phyloP scores from a whole-genome alignment of 805 yeast species.

The Cephaloascus albidus region DNA sequence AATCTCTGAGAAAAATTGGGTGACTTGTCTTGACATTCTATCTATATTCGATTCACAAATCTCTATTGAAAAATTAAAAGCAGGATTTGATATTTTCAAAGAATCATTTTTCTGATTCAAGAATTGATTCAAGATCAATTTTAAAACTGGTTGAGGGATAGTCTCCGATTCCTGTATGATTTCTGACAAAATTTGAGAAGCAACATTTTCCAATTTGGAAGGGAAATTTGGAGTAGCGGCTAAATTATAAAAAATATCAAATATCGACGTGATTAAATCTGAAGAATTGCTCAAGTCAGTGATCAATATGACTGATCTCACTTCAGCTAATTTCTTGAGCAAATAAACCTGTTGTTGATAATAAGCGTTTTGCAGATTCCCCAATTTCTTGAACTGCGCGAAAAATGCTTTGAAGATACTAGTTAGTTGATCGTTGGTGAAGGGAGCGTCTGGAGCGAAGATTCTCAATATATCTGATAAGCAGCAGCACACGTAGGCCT shows the following conservation, averaged over 20 bases:
- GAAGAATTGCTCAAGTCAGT: constrained; percentile 66
- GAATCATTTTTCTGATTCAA: constrained; percentile 14
- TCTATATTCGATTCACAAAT: constrained; percentile 67
- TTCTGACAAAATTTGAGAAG: constrained; percentile 67
- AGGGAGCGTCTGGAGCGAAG: constrained; percentile 89
- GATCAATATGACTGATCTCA: constrained; percentile 61
- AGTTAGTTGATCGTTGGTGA: constrained; percentile 49
- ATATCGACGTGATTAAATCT: constrained; percentile 41
- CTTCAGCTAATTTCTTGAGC: constrained; percentile 63
- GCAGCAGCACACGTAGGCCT: constrained; percentile 63
- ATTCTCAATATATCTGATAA: constrained; percentile 66
- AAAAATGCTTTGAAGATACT: constrained; percentile 61
- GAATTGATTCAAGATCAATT: constrained; percentile 58
- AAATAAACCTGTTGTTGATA: constrained; percentile 56
- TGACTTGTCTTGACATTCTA: constrained; percentile 63
- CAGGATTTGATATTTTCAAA: constrained; percentile 36
- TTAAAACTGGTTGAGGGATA: constrained; percentile 51
- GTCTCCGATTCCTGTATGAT: constrained; percentile 61
- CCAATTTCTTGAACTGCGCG: constrained; percentile 47
- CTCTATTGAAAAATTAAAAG: constrained; percentile 53
- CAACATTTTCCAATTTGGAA: constrained; percentile 46
- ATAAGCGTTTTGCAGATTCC: constrained; percentile 43
- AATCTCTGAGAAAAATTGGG: constrained; percentile 73
- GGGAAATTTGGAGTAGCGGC: constrained; percentile 35
- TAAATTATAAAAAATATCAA: constrained; percentile 53